Conservation (phyloP, 805 yeast genomes). For the Wickerhamomyces alni region DNA sequence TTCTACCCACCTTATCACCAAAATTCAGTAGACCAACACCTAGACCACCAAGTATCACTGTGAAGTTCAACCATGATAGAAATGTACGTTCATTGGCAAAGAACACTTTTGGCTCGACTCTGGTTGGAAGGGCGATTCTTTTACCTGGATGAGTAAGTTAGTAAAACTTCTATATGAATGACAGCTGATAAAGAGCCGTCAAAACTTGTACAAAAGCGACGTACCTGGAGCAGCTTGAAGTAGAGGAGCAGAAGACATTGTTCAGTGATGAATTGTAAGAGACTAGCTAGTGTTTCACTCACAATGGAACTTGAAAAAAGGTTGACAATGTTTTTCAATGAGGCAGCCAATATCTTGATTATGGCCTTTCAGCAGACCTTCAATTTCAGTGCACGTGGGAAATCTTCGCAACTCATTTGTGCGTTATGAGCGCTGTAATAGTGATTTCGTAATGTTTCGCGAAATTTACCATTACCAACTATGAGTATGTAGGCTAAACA, state of each 20-base stretch:
- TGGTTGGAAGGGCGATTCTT: slow-evolving; percentile 94
- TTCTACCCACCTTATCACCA: slow-evolving; percentile 90
- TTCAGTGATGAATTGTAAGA: no score
- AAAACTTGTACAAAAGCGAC: no score
- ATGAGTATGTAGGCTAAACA: no score
- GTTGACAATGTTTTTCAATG: no score
- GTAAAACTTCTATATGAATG: slow-evolving; percentile 1
- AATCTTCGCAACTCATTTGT: no score
- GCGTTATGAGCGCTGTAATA: no score
- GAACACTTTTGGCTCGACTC: slow-evolving; percentile 98
- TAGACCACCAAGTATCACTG: slow-evolving; percentile 94
- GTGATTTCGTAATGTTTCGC: no score
- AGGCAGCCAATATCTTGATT: background rate
- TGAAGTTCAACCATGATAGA: slow-evolving; percentile 96
- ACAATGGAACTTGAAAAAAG: no score
- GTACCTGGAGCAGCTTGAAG: slow-evolving; percentile 66
- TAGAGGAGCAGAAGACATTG: slow-evolving; percentile 67
- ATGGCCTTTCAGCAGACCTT: no score
- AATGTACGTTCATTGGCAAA: slow-evolving; percentile 99
- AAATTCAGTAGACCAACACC: slow-evolving; percentile 95
- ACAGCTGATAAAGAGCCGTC: no score
- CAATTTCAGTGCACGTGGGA: background rate
- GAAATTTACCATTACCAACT: no score
- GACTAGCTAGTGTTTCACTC: no score
- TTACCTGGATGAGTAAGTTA: slow-evolving; percentile 39